phyloP scores from a whole-genome alignment of 805 yeast species.

The Saccharomycopsis babjevae region DNA sequence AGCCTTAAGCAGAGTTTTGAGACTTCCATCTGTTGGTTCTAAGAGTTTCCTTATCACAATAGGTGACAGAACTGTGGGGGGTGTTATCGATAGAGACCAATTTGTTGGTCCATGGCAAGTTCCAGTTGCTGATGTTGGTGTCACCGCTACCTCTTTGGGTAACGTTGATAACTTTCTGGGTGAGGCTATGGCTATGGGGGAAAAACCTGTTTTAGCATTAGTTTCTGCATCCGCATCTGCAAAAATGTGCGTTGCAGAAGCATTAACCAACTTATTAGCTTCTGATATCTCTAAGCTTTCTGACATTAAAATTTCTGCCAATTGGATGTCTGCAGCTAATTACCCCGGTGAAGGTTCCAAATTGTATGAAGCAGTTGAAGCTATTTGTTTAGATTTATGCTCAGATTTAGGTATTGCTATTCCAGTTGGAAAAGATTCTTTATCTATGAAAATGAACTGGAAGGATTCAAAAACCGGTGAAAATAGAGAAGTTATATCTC shows the following conservation, averaged over 20 bases:
- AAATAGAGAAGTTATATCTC: conserved; percentile 82
- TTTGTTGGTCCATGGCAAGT: conserved; percentile 99
- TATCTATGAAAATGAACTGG: conserved; percentile 99
- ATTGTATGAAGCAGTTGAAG: conserved; percentile 93
- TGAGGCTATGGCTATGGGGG: conserved; percentile 97
- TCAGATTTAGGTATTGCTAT: conserved; percentile 85
- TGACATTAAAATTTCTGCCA: conserved; percentile 81
- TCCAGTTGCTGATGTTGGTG: conserved; percentile 98
- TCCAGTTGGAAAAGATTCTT: conserved; percentile 98
- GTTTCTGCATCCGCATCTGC: conserved; percentile 87
- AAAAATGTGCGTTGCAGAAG: conserved; percentile 91
- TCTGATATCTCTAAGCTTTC: conserved; percentile 74
- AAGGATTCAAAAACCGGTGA: conserved; percentile 32
- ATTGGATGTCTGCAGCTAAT: conserved; percentile 98
- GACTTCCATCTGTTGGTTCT: conserved; percentile 89
- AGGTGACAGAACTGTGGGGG: conserved; percentile 97
- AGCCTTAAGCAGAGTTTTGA: conserved; percentile 73
- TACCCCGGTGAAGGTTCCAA: conserved; percentile 94
- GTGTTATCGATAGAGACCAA: conserved; percentile 93
- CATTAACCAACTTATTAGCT: conserved; percentile 77
- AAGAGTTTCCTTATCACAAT: conserved; percentile 93
- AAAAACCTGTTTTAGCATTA: conserved; percentile 82
- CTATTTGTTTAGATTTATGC: conserved; percentile 88
- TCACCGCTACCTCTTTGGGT: conserved; percentile 84
- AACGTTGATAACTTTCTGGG: conserved; percentile 65